phyloP scores from a whole-genome alignment of 176 grass and related monocot species.

The Aechmea fasciata region DNA sequence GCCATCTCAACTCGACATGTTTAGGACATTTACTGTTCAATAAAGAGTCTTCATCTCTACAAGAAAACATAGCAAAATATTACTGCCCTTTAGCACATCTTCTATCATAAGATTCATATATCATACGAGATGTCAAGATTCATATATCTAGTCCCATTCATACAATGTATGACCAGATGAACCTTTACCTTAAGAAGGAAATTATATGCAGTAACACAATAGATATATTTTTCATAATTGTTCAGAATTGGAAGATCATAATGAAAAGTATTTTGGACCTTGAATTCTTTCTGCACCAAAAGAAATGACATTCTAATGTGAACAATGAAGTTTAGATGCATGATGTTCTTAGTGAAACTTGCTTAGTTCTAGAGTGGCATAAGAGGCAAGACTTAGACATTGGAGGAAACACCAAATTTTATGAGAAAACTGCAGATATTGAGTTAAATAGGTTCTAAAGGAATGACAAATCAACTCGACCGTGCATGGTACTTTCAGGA shows the following conservation, averaged over 20 bases:
- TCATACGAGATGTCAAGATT: conserved; percentile 1
- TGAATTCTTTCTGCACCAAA: background rate
- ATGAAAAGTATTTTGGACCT: too few relatives aligned
- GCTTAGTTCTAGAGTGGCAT: too few relatives aligned
- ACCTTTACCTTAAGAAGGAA: background rate
- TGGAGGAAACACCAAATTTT: too few relatives aligned
- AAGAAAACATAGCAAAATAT: conserved; percentile 13
- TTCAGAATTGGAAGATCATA: background rate
- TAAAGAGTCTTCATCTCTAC: conserved; percentile 86
- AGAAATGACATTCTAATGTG: too few relatives aligned
- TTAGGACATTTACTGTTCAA: conserved; percentile 69
- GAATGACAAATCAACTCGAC: too few relatives aligned
- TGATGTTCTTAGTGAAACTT: too few relatives aligned
- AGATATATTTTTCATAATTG: background rate
- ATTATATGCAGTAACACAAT: background rate
- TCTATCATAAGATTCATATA: background rate
- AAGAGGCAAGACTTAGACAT: too few relatives aligned
- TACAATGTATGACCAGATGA: background rate
- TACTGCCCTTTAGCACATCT: conserved; percentile 1
- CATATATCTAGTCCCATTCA: background rate
- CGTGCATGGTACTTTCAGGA: too few relatives aligned
- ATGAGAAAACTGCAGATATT: too few relatives aligned
- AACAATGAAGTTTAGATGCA: too few relatives aligned
- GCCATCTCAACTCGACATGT: conserved; percentile 88
- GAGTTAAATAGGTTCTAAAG: too few relatives aligned